phyloP scores from a whole-genome alignment of 2,329 filamentous ascomycete species.

The Penicillium italicum region DNA sequence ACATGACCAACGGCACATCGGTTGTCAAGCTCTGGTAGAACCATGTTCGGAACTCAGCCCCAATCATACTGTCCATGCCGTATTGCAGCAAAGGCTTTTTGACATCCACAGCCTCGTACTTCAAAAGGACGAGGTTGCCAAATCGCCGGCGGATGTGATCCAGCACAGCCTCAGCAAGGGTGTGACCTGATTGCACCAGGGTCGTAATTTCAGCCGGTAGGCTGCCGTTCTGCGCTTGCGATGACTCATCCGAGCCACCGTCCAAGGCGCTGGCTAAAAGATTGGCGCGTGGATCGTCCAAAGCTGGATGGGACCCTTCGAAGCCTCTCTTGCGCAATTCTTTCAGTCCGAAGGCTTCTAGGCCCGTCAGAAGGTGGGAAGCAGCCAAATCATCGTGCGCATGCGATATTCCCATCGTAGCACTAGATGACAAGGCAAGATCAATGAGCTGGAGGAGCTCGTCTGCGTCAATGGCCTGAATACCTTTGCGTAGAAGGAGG shows the following conservation, averaged over 20 bases:
- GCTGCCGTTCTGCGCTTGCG: not conserved
- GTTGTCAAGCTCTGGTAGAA: not conserved
- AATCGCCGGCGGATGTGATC: not conserved
- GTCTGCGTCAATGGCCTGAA: no score
- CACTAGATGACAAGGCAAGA: no score
- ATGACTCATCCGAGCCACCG: not conserved
- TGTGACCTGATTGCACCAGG: not conserved
- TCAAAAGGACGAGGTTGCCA: not conserved
- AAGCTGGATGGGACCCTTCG: not conserved
- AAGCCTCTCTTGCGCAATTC: not conserved
- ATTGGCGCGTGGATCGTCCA: not conserved
- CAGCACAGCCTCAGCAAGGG: not conserved
- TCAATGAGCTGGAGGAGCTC: no score
- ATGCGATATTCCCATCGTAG: no score
- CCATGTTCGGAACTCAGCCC: not conserved
- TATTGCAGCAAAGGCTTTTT: not conserved
- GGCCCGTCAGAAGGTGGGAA: no score
- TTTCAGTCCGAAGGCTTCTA: not conserved
- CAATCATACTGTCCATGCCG: not conserved
- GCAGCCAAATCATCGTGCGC: no score
- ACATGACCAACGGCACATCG: not conserved
- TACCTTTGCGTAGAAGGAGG: no score
- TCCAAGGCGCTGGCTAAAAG: not conserved
- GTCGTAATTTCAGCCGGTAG: not conserved
- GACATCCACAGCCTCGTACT: not conserved